phyloP scores from a whole-genome alignment of 78 protist species.

The Isochrysis galbana region DNA sequence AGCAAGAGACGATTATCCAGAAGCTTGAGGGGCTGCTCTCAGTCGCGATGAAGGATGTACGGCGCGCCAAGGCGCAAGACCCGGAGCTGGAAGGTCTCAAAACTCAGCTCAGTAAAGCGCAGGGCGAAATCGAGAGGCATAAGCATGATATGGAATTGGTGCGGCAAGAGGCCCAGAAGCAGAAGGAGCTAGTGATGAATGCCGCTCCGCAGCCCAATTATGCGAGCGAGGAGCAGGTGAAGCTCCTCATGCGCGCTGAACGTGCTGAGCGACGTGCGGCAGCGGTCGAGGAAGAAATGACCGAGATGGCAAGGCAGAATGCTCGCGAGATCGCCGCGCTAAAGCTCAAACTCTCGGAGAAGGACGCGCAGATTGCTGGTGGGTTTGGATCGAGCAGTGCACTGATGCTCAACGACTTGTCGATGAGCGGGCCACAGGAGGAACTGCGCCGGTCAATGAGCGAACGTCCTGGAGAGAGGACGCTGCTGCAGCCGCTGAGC shows the following conservation, averaged over 20 bases:
- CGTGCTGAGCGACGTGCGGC: conserved; percentile 8
- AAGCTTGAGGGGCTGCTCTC: background rate
- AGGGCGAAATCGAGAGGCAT: background rate
- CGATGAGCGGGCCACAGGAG: no score
- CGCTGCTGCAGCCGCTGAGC: no score
- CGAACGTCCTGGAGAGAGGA: no score
- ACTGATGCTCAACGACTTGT: no score
- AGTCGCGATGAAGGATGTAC: background rate
- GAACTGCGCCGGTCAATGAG: no score
- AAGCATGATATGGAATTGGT: no score
- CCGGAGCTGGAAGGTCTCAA: background rate
- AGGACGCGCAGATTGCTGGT: no score
- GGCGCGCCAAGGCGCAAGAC: background rate
- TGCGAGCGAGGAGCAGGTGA: background rate
- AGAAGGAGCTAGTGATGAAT: background rate
- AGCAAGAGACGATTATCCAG: background rate
- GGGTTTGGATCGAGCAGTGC: no score
- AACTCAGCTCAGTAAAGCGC: background rate
- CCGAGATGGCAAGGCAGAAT: background rate
- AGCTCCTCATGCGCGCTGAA: background rate
- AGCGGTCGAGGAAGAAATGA: conserved; percentile 4
- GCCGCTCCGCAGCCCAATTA: background rate
- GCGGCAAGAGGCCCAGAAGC: background rate
- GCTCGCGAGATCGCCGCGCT: conserved; percentile 22
- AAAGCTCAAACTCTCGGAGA: background rate